Evolutionary conservation across 768 basidiomycete species (phyloP), one percentile per base, ranked within the genome.

Genomic region (Hirschioporus abietinus): DNA sequence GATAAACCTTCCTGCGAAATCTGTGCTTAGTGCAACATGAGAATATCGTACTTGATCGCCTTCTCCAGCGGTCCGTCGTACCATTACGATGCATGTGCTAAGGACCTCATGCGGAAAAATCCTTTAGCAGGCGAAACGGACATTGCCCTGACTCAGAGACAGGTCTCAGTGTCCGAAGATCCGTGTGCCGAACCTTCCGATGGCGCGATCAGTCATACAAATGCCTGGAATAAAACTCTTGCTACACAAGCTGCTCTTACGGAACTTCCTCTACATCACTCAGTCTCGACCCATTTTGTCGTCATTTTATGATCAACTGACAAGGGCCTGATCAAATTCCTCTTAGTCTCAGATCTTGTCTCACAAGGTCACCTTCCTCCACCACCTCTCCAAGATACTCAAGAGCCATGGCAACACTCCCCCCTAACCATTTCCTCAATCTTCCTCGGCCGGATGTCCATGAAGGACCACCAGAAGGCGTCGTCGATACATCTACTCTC

Each of bases 401-500:
- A 24, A 10, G 10, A 35, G 17, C 61, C 34, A 20, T 66, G 20
- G 23, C 27, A 42, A 27, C 59, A 17, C 68, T 73, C 63, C 27
- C 69, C 12, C 66, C 72, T 0, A 68, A 70, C 63, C 78, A 79
- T 68, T 78, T 79, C 68, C 75, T 79, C 58, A 66, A 74, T n/a
- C 71, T 75, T 24, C 78, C 77, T 20, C 74, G 78, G 7, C 78
- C 76, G 5, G 74, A 76, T 68, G 73, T 69, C 24, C 66, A 69
- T 58, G 61, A 69, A 7, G 72, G 73, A 15, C 71, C 72, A 0
- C 70, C 72, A 4, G 63, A 65, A 17, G 76, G 77, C 60, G 71
- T 73, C 9, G 72, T 74, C 20, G 77, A 79, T 58, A 79, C 77
- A 0, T 74, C 78, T 17, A 79, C 78, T 0, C 72, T 79, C 62